Conservation (phyloP, 805 yeast genomes). For the Saccharomycopsis vini region DNA sequence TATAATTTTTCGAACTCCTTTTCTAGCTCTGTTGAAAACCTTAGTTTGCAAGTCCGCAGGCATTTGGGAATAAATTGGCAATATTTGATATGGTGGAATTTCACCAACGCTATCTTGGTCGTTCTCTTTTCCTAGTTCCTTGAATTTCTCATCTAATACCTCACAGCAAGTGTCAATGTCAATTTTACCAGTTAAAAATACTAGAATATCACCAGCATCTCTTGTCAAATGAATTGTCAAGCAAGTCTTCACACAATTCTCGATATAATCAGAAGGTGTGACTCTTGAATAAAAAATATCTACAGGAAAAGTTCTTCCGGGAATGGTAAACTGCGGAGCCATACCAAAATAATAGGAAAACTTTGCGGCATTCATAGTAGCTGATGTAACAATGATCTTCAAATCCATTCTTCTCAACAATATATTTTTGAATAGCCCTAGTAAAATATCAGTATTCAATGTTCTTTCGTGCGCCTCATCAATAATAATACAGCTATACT, state of each 20-base stretch:
- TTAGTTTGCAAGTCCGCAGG: constrained; percentile 85
- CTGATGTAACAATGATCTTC: constrained; percentile 80
- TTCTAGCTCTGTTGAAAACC: constrained; percentile 85
- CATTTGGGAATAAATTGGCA: constrained; percentile 86
- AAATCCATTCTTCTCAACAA: constrained; percentile 60
- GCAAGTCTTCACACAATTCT: constrained; percentile 59
- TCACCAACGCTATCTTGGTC: constrained; percentile 6
- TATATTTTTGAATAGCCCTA: constrained; percentile 76
- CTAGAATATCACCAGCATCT: constrained; percentile 69
- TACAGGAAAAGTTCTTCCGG: constrained; percentile 89
- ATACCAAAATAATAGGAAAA: constrained; percentile 68
- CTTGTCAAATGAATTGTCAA: constrained; percentile 62
- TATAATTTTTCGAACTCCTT: constrained; percentile 76
- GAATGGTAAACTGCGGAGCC: constrained; percentile 78
- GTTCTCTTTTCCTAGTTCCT: constrained; percentile 35
- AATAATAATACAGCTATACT: constrained; percentile 79
- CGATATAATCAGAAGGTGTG: constrained; percentile 84
- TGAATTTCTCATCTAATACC: constrained; percentile 54
- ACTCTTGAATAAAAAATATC: constrained; percentile 70
- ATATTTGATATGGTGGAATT: constrained; percentile 59
- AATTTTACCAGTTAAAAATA: constrained; percentile 85
- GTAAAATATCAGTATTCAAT: constrained; percentile 82
- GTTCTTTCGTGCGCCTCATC: constrained; percentile 99
- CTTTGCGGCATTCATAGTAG: constrained; percentile 84
- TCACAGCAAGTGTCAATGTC: constrained; percentile 90